Percentiles rank a stretch among this genome's conserved stretches.
Evolutionary conservation across 1,139 yeast species (phyloP).

Genomic region (Yamadazyma membranifaciens): DNA sequence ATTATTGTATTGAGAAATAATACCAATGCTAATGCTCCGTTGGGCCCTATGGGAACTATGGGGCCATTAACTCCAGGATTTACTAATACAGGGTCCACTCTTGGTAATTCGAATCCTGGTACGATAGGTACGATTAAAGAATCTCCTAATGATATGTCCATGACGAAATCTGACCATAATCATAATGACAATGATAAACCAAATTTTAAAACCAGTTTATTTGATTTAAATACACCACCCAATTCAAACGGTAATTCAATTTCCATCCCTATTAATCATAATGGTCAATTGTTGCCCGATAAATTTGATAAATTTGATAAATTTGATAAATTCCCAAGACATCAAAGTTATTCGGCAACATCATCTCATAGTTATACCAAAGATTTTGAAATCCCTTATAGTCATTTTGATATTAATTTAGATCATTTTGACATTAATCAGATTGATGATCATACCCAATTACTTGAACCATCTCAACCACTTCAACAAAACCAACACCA

Average conservation of each 20-base stretch:
- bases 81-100: background rate
- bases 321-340: slow-evolving; percentile 35
- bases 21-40: slow-evolving; percentile 44
- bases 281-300: background rate
- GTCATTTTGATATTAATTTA: slow-evolving; percentile 27
- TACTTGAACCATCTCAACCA: slow-evolving; percentile 1
- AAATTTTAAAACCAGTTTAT: slow-evolving; percentile 23
- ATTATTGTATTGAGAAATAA: slow-evolving; percentile 45
- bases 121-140: background rate
- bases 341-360: slow-evolving; percentile 82
- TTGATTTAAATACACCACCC: slow-evolving; percentile 11
- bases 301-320: slow-evolving; percentile 7
- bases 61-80: background rate
- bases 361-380: slow-evolving; percentile 67
- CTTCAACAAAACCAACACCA: background rate
- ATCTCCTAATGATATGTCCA: background rate
- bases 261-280: slow-evolving; percentile 5
- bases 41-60: slow-evolving; percentile 23
- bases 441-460: background rate
- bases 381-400: slow-evolving; percentile 53
- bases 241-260: slow-evolving; percentile 8
- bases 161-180: background rate
- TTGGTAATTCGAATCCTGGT: background rate
- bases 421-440: slow-evolving; percentile 31
- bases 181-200: slow-evolving; percentile 10